phyloP scores from a whole-genome alignment of 768 basidiomycete species.

The Mycena amicta region DNA sequence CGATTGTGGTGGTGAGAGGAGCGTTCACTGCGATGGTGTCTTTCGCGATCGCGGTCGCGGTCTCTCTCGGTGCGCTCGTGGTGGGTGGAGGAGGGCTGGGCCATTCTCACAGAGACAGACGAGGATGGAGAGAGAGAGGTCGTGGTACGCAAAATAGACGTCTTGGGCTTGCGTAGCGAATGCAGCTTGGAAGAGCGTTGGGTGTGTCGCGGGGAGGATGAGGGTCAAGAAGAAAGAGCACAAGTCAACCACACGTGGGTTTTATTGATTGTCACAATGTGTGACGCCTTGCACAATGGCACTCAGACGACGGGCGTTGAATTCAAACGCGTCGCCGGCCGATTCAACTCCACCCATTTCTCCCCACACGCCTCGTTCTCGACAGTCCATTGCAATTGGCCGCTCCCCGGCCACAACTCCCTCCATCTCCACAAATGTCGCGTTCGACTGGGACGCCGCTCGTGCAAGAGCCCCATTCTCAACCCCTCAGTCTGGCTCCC shows the following conservation, averaged over 20 bases:
- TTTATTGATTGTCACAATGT: background rate
- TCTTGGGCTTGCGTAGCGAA: constrained; percentile 25
- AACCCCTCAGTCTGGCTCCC: constrained; percentile 54
- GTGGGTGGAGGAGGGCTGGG: constrained; percentile 83
- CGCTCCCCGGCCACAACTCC: constrained; percentile 67
- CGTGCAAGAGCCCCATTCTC: constrained; percentile 77
- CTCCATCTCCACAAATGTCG: constrained; percentile 73
- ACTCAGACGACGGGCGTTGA: constrained; percentile 13
- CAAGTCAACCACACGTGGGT: background rate
- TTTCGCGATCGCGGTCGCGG: constrained; percentile 41
- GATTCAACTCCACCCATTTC: constrained; percentile 23
- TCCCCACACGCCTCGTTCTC: constrained; percentile 49
- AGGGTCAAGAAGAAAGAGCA: constrained; percentile 18
- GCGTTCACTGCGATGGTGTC: constrained; percentile 42
- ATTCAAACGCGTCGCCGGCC: constrained; percentile 7
- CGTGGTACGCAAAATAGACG: constrained; percentile 70
- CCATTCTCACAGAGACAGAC: constrained; percentile 75
- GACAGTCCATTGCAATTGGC: constrained; percentile 52
- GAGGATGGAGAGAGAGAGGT: constrained; percentile 79
- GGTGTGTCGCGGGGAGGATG: constrained; percentile 3
- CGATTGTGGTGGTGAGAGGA: constrained; percentile 77
- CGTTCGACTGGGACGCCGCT: constrained; percentile 89
- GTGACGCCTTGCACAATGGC: constrained; percentile 10
- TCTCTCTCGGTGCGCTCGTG: constrained; percentile 63
- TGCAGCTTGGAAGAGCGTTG: constrained; percentile 21